A percentile compares a stretch with the other conserved stretches of the same genome.
Evolutionary conservation across 2,329 filamentous ascomycete genomes (phyloP).

Genomic region (Tympanopsis confertula): DNA sequence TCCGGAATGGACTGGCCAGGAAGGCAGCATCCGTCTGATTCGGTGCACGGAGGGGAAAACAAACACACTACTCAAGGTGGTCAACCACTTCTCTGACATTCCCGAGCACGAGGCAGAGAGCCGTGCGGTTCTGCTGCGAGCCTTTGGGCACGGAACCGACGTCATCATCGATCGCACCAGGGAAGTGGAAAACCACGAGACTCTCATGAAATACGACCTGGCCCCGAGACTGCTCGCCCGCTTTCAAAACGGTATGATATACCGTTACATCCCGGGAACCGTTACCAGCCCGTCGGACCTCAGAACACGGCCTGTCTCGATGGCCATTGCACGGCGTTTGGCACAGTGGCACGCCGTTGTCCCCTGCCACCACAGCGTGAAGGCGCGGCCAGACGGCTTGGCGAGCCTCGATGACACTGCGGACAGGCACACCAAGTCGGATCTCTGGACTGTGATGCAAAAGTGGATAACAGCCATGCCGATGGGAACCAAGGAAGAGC

Average conservation of each 20-base stretch:
- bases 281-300: constrained; percentile 74
- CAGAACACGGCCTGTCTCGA: constrained; percentile 63
- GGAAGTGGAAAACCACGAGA: constrained; percentile 67
- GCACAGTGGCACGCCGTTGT: constrained; percentile 84
- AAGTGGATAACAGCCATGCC: constrained; percentile 89
- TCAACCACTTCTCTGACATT: constrained; percentile 61
- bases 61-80: constrained; percentile 77
- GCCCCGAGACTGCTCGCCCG: constrained; percentile 80
- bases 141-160: constrained; percentile 89
- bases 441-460: constrained; percentile 89
- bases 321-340: constrained; percentile 70
- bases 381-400: constrained; percentile 22
- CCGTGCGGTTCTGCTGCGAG: constrained; percentile 78
- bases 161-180: constrained; percentile 91
- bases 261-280: constrained; percentile 74
- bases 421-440: constrained; percentile 64
- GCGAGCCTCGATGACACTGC: constrained; percentile 36
- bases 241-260: constrained; percentile 92
- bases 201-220: constrained; percentile 71
- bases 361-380: constrained; percentile 41
- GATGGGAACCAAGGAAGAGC: constrained; percentile 56
- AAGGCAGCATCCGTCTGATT: constrained; percentile 70
- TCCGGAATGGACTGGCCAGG: constrained; percentile 68
- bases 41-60: constrained; percentile 97
- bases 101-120: constrained; percentile 69